Conservation (phyloP, 2,329 filamentous ascomycete species). For the Aspergillus proliferans region DNA sequence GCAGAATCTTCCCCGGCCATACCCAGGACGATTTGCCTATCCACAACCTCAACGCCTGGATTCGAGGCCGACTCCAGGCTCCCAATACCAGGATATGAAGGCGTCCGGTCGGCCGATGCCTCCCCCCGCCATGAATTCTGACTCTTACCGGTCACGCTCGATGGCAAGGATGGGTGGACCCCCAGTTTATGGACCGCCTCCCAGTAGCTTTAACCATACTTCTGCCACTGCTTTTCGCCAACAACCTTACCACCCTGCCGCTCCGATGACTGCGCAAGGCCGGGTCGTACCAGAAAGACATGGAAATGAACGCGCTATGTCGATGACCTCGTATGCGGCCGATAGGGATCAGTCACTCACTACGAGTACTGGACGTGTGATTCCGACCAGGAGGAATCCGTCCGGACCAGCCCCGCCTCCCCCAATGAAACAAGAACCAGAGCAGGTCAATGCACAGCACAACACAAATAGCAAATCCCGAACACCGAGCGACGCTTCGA, state of each 20-base stretch:
- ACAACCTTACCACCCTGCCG: constrained; percentile 58
- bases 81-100: constrained; percentile 55
- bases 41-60: constrained; percentile 67
- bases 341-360: constrained; percentile 77
- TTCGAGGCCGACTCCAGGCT: constrained; percentile 47
- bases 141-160: constrained; percentile 87
- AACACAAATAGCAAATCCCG: constrained; percentile 24
- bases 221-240: constrained; percentile 73
- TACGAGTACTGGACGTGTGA: constrained; percentile 77
- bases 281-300: constrained; percentile 85
- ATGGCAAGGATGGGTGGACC: constrained; percentile 72
- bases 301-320: constrained; percentile 93
- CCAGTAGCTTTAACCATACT: constrained; percentile 57
- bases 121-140: constrained; percentile 70
- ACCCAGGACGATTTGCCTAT: constrained; percentile 63
- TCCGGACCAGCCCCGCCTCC: constrained; percentile 40
- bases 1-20: constrained; percentile 56
- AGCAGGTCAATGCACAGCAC: constrained; percentile 48
- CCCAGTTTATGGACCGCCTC: constrained; percentile 61
- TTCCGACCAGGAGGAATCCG: constrained; percentile 67
- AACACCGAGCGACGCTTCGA: constrained; percentile 39
- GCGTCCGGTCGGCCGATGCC: constrained; percentile 53
- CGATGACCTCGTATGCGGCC: constrained; percentile 75
- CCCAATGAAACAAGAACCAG: constrained; percentile 30
- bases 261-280: constrained; percentile 83